Base-by-base conservation (phyloP, 1,284 basidiomycete genomes). In the Cutaneotrichosporon sp. region DNA sequence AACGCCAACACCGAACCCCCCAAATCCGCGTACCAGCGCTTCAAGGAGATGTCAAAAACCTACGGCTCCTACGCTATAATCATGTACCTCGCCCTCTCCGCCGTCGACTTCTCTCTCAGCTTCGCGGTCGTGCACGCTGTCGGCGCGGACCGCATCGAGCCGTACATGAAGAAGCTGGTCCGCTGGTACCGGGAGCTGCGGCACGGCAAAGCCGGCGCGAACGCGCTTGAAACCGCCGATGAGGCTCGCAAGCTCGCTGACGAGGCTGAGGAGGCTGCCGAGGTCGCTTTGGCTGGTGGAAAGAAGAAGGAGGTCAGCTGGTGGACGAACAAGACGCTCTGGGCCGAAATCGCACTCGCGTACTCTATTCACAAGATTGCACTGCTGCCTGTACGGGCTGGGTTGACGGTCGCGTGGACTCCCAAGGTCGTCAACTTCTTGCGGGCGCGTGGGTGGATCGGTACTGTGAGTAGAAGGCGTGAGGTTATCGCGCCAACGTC, bases 351-450 rank as follows among this genome's bases (percentile, higher is more conserved):
- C 35, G 83, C 90, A 0, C 78, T 98, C 55, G 94, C 96, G 7
- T 98, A 93, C 72, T 88, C 88, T 8, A 84, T 98, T 49, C 94
- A 98, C 81, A 98, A 98, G 77, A 96, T 91, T 0, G 70, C 91
- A 0, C 85, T 97, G 66, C 71, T 97, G n/a, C 94, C 96, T 6
- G 72, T 97, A 19, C 78, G 96, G 20, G 83, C 97, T 0, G 93
- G 90, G 0, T 73, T 94, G 57, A 97, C 94, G 0, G 91, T 90
- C 2, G 86, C 84, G 1, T 76, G 91, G 54, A 96, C 92, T 1
- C 93, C 93, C 0, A 81, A 80, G 62, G 75, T 96, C 22, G 92
- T 96, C 4, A 79, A 79, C 25, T 92, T 87, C 86, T 74, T 94
- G 52, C 78, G 81, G 26, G 75, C 72, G 20, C 75, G 84, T 57